A percentile compares a stretch with the other conserved stretches of the same genome.
These are phyloP conservation scores for Rosa persica DNA, from an alignment of 306 rosid genomes.

Conservation along the genomic window DNA sequence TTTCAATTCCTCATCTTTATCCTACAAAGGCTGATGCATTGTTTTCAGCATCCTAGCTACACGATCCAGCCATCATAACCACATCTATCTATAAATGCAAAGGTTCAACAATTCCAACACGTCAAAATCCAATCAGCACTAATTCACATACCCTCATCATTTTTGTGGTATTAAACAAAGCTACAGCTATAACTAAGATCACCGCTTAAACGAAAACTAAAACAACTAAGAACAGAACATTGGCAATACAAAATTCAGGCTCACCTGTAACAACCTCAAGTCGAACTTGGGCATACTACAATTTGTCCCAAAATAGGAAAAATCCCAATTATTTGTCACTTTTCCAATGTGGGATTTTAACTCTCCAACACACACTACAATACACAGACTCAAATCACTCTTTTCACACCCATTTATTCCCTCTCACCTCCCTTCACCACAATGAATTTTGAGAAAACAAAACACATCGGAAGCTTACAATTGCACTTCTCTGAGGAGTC, in stretches of 20 bases:
- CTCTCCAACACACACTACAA: too few species aligned
- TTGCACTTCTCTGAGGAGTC: too few species aligned
- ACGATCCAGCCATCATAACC: too few species aligned
- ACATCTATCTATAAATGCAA: neutral
- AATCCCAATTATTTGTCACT: too few species aligned
- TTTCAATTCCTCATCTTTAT: neutral
- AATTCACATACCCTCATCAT: neutral
- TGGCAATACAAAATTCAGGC: slow-evolving; percentile 16
- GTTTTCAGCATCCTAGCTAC: too few species aligned
- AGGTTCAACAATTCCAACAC: neutral
- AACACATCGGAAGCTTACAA: too few species aligned
- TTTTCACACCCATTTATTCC: too few species aligned
- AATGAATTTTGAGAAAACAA: too few species aligned
- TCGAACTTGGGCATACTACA: slow-evolving; percentile 67
- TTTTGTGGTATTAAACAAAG: neutral
- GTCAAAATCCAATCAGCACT: neutral
- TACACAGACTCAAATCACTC: too few species aligned
- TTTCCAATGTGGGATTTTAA: too few species aligned
- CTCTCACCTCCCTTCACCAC: too few species aligned
- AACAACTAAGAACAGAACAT: neutral
- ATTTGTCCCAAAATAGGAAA: slow-evolving; percentile 42
- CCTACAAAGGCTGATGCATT: too few species aligned
- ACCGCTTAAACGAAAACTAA: neutral
- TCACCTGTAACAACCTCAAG: slow-evolving; percentile 61
- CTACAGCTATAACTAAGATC: neutral